Evolutionary conservation across 495 filamentous ascomycete genomes (phyloP).

Genomic region (Penicillium lividum): DNA sequence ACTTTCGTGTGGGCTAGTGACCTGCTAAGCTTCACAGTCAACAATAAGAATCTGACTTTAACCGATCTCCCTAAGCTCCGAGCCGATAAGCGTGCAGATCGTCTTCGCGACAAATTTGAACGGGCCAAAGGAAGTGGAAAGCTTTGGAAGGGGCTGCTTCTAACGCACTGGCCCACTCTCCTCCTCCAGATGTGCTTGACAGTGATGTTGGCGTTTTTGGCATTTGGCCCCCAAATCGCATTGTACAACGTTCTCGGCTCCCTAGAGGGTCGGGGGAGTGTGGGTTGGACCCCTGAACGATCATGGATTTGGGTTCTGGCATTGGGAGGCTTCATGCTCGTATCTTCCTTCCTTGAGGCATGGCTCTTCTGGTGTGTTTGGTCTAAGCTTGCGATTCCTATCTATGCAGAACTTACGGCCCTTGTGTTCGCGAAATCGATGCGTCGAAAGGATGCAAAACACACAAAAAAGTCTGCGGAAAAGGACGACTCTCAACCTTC

Average conservation of each 20-base stretch:
- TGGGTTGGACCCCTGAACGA: conserved; percentile 33
- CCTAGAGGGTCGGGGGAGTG: conserved; percentile 58
- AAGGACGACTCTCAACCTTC: conserved; percentile 15
- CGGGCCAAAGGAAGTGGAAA: conserved; percentile 44
- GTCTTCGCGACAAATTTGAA: conserved; percentile 51
- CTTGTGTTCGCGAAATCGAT: conserved; percentile 77
- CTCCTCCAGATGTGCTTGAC: conserved; percentile 56
- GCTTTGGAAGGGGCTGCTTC: conserved; percentile 62
- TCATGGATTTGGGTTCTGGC: conserved; percentile 70
- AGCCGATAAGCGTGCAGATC: conserved; percentile 27
- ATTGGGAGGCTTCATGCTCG: conserved; percentile 57
- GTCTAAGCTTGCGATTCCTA: conserved; percentile 61
- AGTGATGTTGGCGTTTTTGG: conserved; percentile 52
- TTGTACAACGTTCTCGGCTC: conserved; percentile 61
- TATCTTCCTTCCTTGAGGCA: conserved; percentile 58
- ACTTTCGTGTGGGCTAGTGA: conserved; percentile 63
- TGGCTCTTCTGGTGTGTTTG: conserved; percentile 67
- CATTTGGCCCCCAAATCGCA: conserved; percentile 70
- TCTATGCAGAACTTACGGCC: conserved; percentile 69
- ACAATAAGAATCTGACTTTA: conserved; percentile 59
- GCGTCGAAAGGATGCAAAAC: conserved; percentile 76
- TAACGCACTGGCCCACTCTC: conserved; percentile 55
- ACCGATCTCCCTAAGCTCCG: conserved; percentile 56
- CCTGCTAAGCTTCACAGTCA: conserved; percentile 53
- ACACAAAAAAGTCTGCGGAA: conserved; percentile 41